Percentiles rank a stretch among this genome's conserved stretches.
These are phyloP conservation scores for Lactarius akahatsu DNA, from an alignment of 768 basidiomycete genomes.

Conservation along the genomic window DNA sequence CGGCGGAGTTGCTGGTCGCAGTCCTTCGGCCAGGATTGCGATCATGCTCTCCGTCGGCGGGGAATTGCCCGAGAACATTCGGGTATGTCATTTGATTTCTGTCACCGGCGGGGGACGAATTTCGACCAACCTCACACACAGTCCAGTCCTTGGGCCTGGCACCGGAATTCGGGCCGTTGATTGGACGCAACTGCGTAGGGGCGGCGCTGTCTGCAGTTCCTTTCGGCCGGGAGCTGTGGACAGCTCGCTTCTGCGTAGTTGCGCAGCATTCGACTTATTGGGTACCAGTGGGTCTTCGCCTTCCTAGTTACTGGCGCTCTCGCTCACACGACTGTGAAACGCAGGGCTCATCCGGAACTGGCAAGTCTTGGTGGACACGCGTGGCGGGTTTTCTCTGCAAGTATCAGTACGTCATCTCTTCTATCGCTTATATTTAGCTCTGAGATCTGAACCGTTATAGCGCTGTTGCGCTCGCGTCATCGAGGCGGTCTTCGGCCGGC, in stretches of 20 bases:
- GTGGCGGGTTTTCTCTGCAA: not conserved
- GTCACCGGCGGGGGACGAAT: not conserved
- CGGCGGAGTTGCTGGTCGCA: slow-evolving; percentile 16
- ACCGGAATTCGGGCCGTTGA: not conserved
- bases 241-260: slow-evolving; percentile 15
- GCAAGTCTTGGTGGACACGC: slow-evolving; percentile 1
- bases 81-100: slow-evolving; percentile 10
- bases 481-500: slow-evolving; percentile 15
- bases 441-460: not conserved
- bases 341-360: not conserved
- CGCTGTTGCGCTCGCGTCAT: slow-evolving; percentile 11
- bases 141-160: not conserved
- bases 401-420: slow-evolving; percentile 16
- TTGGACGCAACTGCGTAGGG: slow-evolving; percentile 9
- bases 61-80: not conserved
- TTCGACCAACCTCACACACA: not conserved
- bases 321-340: not conserved
- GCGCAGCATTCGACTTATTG: slow-evolving; percentile 6
- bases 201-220: slow-evolving; percentile 16
- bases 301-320: not conserved
- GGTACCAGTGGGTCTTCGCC: not conserved
- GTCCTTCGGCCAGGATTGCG: slow-evolving; percentile 26
- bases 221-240: slow-evolving; percentile 25
- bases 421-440: not conserved
- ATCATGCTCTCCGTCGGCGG: slow-evolving; percentile 8